A percentile compares a stretch with the other conserved stretches of the same genome.
phyloP scores from a whole-genome alignment of 2,329 filamentous ascomycete species.

The Dryadomyces quercus-mongolicae region DNA sequence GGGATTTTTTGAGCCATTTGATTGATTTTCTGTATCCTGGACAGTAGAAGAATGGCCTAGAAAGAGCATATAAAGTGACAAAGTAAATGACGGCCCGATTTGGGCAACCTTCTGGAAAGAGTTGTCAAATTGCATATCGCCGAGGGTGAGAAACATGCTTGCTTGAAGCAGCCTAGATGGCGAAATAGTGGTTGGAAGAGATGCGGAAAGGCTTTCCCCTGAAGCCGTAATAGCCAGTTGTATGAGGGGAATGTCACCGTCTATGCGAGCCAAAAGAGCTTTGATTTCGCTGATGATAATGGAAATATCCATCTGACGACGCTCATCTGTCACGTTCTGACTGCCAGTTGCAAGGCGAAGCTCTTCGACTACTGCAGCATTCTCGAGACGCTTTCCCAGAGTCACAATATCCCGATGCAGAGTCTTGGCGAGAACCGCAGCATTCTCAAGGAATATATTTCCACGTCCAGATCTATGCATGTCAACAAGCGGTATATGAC shows the following conservation, averaged over 20 bases:
- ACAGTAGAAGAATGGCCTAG: constrained; percentile 48
- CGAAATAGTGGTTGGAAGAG: constrained; percentile 70
- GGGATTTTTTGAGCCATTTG: background rate
- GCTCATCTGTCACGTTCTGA: constrained; percentile 35
- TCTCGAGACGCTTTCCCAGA: constrained; percentile 63
- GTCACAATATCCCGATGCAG: constrained; percentile 73
- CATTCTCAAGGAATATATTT: constrained; percentile 61
- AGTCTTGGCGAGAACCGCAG: constrained; percentile 68
- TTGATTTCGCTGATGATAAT: constrained; percentile 66
- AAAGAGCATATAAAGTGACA: constrained; percentile 95
- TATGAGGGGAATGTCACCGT: constrained; percentile 82
- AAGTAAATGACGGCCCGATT: constrained; percentile 73
- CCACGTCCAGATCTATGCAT: constrained; percentile 34
- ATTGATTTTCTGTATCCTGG: background rate
- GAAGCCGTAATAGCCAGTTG: constrained; percentile 92
- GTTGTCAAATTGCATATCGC: constrained; percentile 70
- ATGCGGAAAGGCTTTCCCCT: constrained; percentile 73
- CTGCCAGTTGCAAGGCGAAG: constrained; percentile 27
- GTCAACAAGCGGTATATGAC: background rate
- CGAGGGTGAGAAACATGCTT: constrained; percentile 78
- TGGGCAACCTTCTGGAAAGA: constrained; percentile 55
- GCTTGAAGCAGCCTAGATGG: constrained; percentile 85
- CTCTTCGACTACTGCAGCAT: constrained; percentile 54
- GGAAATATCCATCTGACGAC: constrained; percentile 52
- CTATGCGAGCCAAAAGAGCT: constrained; percentile 62